These are phyloP conservation scores for Vigna reflexopilosa DNA, from an alignment of 306 rosid species.

Conservation along the genomic window DNA sequence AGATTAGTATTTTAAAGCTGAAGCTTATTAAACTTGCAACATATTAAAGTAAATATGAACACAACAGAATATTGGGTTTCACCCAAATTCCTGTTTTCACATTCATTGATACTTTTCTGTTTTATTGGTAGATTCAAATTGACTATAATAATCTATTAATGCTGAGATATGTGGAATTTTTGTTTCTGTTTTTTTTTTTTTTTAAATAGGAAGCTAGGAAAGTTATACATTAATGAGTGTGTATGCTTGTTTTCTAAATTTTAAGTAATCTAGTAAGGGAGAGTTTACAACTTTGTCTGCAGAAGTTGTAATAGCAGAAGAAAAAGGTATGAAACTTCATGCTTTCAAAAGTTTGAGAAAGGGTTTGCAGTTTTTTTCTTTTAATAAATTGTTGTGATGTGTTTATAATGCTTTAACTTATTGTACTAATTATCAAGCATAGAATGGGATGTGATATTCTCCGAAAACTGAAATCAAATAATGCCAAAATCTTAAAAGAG, in stretches of 20 bases:
- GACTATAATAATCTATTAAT: background rate
- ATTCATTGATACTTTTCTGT: background rate
- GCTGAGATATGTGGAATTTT: background rate
- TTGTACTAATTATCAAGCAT: conserved; percentile 15
- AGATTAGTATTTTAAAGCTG: conserved; percentile 11
- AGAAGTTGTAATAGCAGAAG: background rate
- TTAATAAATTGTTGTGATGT: background rate
- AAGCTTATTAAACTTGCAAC: conserved; percentile 4
- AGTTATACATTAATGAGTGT: conserved; percentile 7
- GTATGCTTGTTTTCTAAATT: conserved; percentile 2
- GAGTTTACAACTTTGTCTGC: background rate
- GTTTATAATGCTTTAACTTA: conserved; percentile 5
- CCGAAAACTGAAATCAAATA: background rate
- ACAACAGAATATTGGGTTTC: background rate
- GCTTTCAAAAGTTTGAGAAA: background rate
- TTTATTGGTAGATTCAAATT: conserved; percentile 2
- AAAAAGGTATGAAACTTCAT: background rate
- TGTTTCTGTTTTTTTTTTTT: conserved; percentile 2
- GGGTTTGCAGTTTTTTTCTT: background rate
- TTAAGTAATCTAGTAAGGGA: background rate
- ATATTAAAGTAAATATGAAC: background rate
- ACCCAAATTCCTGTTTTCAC: conserved; percentile 5
- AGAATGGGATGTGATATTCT: background rate
- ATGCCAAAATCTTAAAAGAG: background rate
- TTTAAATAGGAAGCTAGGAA: background rate